Evolutionary conservation across 1,139 yeast genomes (phyloP).

Genomic region (Pichia sp.): DNA sequence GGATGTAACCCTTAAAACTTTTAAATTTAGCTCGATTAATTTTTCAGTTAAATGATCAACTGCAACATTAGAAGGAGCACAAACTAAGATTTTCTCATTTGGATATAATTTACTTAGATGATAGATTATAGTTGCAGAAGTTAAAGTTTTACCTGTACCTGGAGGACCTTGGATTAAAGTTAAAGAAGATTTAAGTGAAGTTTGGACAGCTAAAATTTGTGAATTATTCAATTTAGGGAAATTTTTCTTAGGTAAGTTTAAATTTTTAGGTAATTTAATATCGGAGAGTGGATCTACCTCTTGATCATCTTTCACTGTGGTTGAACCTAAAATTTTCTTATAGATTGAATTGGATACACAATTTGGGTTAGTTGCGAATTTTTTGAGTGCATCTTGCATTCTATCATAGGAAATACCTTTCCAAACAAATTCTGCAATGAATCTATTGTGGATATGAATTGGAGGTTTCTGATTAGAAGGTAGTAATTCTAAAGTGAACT

Average conservation of each 20-base stretch:
- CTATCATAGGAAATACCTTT: constrained; percentile 76
- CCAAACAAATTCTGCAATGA: constrained; percentile 88
- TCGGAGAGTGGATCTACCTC: too few species aligned
- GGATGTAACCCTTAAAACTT: constrained; percentile 72
- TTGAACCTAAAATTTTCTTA: constrained; percentile 79
- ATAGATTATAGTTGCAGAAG: constrained; percentile 82
- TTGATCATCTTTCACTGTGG: too few species aligned
- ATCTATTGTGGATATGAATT: constrained; percentile 55
- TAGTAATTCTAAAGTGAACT: constrained; percentile 64
- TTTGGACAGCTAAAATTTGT: constrained; percentile 69
- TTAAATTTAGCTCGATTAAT: constrained; percentile 57
- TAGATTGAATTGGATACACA: constrained; percentile 74
- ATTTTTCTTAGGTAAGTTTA: constrained; percentile 52
- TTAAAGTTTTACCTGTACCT: constrained; percentile 93
- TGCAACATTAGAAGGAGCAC: constrained; percentile 95
- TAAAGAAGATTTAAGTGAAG: constrained; percentile 67
- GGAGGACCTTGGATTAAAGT: constrained; percentile 97
- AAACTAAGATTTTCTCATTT: constrained; percentile 57
- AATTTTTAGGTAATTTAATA: constrained; percentile 48
- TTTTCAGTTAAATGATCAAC: constrained; percentile 85
- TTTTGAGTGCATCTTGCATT: constrained; percentile 71
- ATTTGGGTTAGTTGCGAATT: constrained; percentile 64
- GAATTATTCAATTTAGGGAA: constrained; percentile 68
- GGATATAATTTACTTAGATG: constrained; percentile 58
- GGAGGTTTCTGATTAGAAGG: constrained; percentile 43